These are phyloP conservation scores for Phytophthora citricola DNA, from an alignment of 352 stramenopile species.

Conservation along the genomic window DNA sequence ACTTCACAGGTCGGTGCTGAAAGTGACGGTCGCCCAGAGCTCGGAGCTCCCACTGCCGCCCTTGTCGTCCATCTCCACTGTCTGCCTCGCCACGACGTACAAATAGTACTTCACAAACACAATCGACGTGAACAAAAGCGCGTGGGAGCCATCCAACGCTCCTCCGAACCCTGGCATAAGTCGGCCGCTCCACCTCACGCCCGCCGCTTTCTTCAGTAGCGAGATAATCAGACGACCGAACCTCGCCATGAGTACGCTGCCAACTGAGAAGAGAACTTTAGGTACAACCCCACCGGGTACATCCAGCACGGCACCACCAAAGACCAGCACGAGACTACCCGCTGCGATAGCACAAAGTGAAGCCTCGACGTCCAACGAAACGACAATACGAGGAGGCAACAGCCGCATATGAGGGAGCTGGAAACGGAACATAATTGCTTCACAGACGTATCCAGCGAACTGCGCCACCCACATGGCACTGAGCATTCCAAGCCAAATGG, in stretches of 20 bases:
- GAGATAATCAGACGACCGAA: conserved; percentile 92
- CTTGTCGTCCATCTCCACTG: conserved; percentile 7
- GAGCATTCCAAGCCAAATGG: conserved; percentile 50
- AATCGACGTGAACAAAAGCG: conserved; percentile 87
- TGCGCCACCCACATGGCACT: conserved; percentile 53
- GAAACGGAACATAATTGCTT: conserved; percentile 63
- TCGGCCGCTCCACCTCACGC: conserved; percentile 92
- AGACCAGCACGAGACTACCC: conserved; percentile 44
- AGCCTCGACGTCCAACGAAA: conserved; percentile 59
- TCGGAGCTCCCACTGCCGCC: conserved; percentile 27
- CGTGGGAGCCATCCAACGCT: conserved; percentile 91
- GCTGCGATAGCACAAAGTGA: conserved; percentile 46
- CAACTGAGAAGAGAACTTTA: conserved; percentile 72
- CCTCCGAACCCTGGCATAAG: conserved; percentile 94
- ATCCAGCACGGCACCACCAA: conserved; percentile 39
- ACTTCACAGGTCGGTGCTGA: conserved; percentile 30
- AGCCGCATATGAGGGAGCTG: conserved; percentile 50
- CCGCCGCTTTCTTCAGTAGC: conserved; percentile 93
- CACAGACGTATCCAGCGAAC: conserved; percentile 53
- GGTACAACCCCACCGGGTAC: conserved; percentile 61
- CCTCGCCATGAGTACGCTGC: conserved; percentile 89
- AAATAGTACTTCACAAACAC: conserved; percentile 63
- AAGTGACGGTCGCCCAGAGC: conserved; percentile 37
- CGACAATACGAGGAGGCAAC: conserved; percentile 49
- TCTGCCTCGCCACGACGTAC: conserved; percentile 35